A percentile compares a stretch with the other conserved stretches of the same genome.
These are phyloP conservation scores for Paramyrothecium roridum DNA, from an alignment of 2,329 filamentous ascomycete species.

Conservation along the genomic window DNA sequence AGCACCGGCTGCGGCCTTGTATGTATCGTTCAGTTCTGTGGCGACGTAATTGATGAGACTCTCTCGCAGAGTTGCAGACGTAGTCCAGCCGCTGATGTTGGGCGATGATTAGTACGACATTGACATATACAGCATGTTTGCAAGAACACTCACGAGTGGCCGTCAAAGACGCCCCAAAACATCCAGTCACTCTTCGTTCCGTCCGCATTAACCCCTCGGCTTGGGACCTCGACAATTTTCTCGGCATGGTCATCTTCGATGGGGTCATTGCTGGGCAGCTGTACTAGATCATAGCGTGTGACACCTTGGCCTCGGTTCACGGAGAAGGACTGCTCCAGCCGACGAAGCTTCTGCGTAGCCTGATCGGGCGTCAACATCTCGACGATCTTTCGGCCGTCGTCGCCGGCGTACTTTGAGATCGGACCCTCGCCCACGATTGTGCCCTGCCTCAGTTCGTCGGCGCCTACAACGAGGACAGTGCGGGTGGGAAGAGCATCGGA, in stretches of 20 bases:
- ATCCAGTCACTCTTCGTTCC: slow-evolving; percentile 83
- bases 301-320: slow-evolving; percentile 89
- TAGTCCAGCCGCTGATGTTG: slow-evolving; percentile 85
- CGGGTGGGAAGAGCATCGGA: slow-evolving; percentile 43
- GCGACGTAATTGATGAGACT: slow-evolving; percentile 90
- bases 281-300: slow-evolving; percentile 89
- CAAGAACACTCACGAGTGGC: slow-evolving; percentile 71
- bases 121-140: background rate
- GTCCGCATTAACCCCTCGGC: slow-evolving; percentile 38
- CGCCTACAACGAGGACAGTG: slow-evolving; percentile 82
- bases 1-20: slow-evolving; percentile 62
- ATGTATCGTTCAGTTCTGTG: slow-evolving; percentile 87
- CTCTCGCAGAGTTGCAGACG: slow-evolving; percentile 91
- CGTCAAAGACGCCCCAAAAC: slow-evolving; percentile 99
- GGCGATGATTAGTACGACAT: background rate
- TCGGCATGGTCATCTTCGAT: slow-evolving; percentile 99
- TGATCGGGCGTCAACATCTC: slow-evolving; percentile 97
- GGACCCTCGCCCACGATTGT: slow-evolving; percentile 82
- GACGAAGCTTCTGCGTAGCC: slow-evolving; percentile 82
- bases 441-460: slow-evolving; percentile 85
- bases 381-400: slow-evolving; percentile 78
- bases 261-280: slow-evolving; percentile 92
- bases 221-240: slow-evolving; percentile 90
- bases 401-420: slow-evolving; percentile 82
- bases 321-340: slow-evolving; percentile 87